Base-by-base conservation (phyloP, 2,329 filamentous ascomycete species). In the Elsinoe fawcettii region DNA sequence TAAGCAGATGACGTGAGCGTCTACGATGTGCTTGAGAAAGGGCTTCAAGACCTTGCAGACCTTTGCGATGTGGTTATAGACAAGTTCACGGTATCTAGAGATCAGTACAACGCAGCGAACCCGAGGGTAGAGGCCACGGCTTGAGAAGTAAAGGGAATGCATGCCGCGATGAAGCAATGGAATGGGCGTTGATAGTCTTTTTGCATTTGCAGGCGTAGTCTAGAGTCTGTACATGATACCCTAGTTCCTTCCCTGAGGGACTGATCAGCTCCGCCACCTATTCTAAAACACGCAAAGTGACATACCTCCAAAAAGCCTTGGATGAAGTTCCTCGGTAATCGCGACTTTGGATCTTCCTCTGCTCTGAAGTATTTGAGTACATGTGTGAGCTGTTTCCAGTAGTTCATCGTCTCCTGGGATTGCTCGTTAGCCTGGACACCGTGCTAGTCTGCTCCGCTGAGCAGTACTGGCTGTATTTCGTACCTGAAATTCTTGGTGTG, bases 381-480 rank as follows among this genome's bases (percentile, higher is more conserved):
- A 73, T 99, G 93, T 62, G 88, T 88, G 61, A 91, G 80, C 75
- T 99, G 93, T 76, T 96, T 96, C 93, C 93, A 99, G 80, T 88
- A 99, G 78, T 99, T 99, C 80, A 99, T 84, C 56, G 88, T 99
- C 80, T 99, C 93, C 91, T 96, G 66, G 58, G 25, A 5, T 12
- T n/a, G n/a, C 14, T 12, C 37, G 14, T 51, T 6, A 51, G 46
- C n/a, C 30, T 32, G 12, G n/a, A n/a, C 20, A 20, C 11, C n/a
- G 18, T 25, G 9, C 12, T 34, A 22, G 27, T 9, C 27, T 30
- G 9, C 5, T 9, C 9, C 9, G 27, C 27, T 12, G 34, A 49
- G 11, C 30, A 23, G 16, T 8, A 12, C 16, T 5, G 1, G 14
- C n/a, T 11, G 5, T 12, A 11, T 12, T 20, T 25, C 71, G 61